Evolutionary conservation across 177 flowering plant species (phyloP), one percentile per base, ranked within the genome.

Genomic region (Telopea speciosissima): DNA sequence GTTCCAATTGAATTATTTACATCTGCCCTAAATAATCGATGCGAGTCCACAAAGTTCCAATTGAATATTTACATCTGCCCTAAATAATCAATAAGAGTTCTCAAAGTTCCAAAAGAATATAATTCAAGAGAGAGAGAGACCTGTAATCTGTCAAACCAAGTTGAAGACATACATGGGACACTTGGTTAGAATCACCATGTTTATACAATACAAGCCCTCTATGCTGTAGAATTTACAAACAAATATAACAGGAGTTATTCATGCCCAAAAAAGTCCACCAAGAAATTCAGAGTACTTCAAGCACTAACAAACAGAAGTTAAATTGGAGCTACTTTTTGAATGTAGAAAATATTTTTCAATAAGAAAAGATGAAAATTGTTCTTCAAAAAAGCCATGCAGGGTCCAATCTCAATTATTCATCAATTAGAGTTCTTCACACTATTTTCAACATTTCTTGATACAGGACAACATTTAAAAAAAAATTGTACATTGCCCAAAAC

Each of bases 121-220:
- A 24, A 64, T 21, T 65, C 61, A 67, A 72, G 67, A 64, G 62
- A 74, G 81, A 68, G 74, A 80, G 72, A 73, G 63, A 90, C 97
- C 97, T 90, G 80, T 92, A 92, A 82, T 92, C 92, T 44, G 97
- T 92, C 82, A 89, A 77, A 73, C 97, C 93, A 69, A 92, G 89
- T 79, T 81, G 87, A 56, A 92, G 88, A 70, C 88, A 81, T 1
- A 87, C 86, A 72, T 66, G 72, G 44, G 78, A 52, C 40, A 73
- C 73, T 52, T 85, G 69, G 54, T 72, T 73, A 14, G 86, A 77
- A 73, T 71, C 83, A 75, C 64, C 75, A 63, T 56, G 74, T 61
- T 42, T 58, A 23, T 59, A 68, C 64, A 76, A 60, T 24, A 24
- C 22, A 62, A 74, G 72, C 21, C 89, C 94, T 71, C 87, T 96